Base-by-base conservation (phyloP, 139 green algal species). In the Micractinium sp. region DNA sequence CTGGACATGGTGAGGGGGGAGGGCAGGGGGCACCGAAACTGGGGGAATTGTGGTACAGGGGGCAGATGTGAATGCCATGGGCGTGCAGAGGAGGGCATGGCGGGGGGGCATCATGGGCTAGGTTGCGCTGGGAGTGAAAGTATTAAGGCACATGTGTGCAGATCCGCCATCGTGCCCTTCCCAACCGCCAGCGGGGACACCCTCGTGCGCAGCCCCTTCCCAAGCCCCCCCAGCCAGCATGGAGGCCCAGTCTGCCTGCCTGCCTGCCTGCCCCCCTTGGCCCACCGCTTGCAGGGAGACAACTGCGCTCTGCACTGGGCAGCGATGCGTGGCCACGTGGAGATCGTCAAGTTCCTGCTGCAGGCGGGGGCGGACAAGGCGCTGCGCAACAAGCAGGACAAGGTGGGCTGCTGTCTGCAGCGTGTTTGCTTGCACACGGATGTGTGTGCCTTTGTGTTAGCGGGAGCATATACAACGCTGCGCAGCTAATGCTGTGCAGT, bases 231-330 rank as follows among this genome's bases (percentile, higher is more conserved):
- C 7, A 56, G 9, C 47, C 47, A 71, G 20, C 63, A 27, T 71
- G 63, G 2, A 23, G 2, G 63, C 22, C 63, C 63, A 71, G 2
- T 31, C 63, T 71, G 63, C 63, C 63, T 27, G 63, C 63, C 60
- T 67, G 60, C 14, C 71, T 77, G 71, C 71, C 71, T 36, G 71
- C 18, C 29, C 71, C 29, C 67, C 29, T 39, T 35, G 73, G 33
- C 9, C 78, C 36, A 9, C 67, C 1, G 0, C 38, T 39, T 38
- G 38, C 94, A 97, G 94, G 97, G 97, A n/a, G 97, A 98, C 87
- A 99, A 99, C 95, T 98, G 96, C 3, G 91, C 97, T 23, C 93
- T 99, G 88, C 97, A 99, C 92, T 99, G 97, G 97, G 95, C 97
- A 0, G 93, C 96, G 56, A 99, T 99, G 97, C 93, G 97, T 0